Percentiles rank a stretch among this genome's conserved stretches.
Evolutionary conservation across 192 early-diverging fungal genomes (phyloP).

Genomic region (Mortierella claussenii): DNA sequence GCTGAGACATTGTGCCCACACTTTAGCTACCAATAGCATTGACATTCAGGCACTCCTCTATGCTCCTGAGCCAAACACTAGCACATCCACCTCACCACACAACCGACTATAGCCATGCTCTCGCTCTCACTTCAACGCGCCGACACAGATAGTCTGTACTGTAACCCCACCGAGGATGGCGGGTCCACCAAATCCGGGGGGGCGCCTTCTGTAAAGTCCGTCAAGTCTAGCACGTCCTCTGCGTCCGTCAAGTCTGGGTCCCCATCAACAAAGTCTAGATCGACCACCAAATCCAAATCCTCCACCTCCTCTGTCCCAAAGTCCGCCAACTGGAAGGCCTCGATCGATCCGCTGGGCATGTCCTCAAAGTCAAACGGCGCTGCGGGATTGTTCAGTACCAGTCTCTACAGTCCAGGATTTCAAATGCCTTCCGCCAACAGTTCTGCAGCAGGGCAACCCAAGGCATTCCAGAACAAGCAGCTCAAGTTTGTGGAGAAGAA

Average conservation of each 20-base stretch:
- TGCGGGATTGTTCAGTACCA: conserved; percentile 18
- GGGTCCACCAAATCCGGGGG: background rate
- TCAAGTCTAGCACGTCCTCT: conserved; percentile 9
- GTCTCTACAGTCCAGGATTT: conserved; percentile 26
- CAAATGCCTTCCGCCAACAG: background rate
- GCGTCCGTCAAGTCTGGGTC: conserved; percentile 18
- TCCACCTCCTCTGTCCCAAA: conserved; percentile 16
- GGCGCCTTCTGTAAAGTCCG: conserved; percentile 22
- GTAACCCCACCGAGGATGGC: conserved; percentile 34
- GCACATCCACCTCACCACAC: too few species aligned
- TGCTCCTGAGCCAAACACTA: too few species aligned
- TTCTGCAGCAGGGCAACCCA: conserved; percentile 1
- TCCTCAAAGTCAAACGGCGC: conserved; percentile 19
- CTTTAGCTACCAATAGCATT: too few species aligned
- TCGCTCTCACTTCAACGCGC: conserved; percentile 9
- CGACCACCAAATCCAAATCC: conserved; percentile 25
- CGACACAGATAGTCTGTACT: conserved; percentile 31
- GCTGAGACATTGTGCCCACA: too few species aligned
- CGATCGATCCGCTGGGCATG: conserved; percentile 28
- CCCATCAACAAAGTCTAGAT: conserved; percentile 21
- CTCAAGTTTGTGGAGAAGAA: conserved; percentile 33
- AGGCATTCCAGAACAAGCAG: conserved; percentile 26
- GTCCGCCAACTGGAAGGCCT: conserved; percentile 14
- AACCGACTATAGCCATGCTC: conserved; percentile 3
- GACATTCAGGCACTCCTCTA: too few species aligned